phyloP scores from a whole-genome alignment of 2,329 filamentous ascomycete species.

The Epichloe sylvatica region DNA sequence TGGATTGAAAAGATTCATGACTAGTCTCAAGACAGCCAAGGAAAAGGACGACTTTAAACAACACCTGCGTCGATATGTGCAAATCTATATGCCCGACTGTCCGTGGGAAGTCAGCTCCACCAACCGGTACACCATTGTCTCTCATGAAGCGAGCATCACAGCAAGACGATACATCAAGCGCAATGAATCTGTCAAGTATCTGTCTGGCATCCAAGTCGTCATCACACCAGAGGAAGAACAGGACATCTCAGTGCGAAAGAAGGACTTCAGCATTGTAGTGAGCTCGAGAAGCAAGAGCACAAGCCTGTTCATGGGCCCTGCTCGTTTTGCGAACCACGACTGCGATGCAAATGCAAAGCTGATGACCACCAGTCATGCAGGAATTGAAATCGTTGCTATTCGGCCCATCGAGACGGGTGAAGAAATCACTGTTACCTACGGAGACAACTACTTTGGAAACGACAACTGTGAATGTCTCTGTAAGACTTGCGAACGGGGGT shows the following conservation, averaged over 20 bases:
- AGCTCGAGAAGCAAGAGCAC: constrained; percentile 83
- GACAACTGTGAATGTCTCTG: constrained; percentile 94
- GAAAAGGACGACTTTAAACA: constrained; percentile 77
- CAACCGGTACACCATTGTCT: constrained; percentile 86
- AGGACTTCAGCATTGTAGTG: constrained; percentile 94
- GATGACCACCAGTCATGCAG: constrained; percentile 67
- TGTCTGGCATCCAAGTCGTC: constrained; percentile 79
- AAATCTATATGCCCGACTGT: constrained; percentile 85
- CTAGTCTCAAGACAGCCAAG: constrained; percentile 53
- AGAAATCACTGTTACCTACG: constrained; percentile 93
- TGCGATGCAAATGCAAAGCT: constrained; percentile 84
- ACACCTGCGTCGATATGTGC: constrained; percentile 80
- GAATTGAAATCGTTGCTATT: constrained; percentile 80
- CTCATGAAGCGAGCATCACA: constrained; percentile 75
- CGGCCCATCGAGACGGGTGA: constrained; percentile 74
- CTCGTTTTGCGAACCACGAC: constrained; percentile 94
- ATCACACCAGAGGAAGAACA: constrained; percentile 87
- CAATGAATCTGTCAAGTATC: constrained; percentile 79
- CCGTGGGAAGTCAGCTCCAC: constrained; percentile 86
- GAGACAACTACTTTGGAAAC: constrained; percentile 89
- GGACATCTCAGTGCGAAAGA: constrained; percentile 64
- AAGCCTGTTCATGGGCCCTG: constrained; percentile 86
- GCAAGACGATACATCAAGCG: constrained; percentile 66
- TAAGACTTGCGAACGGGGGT: constrained; percentile 62
- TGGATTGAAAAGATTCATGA: constrained; percentile 59